Percentiles rank a stretch among this genome's conserved stretches.
These are phyloP conservation scores for Lactarius psammicola DNA, from an alignment of 768 basidiomycete genomes.

Conservation along the genomic window DNA sequence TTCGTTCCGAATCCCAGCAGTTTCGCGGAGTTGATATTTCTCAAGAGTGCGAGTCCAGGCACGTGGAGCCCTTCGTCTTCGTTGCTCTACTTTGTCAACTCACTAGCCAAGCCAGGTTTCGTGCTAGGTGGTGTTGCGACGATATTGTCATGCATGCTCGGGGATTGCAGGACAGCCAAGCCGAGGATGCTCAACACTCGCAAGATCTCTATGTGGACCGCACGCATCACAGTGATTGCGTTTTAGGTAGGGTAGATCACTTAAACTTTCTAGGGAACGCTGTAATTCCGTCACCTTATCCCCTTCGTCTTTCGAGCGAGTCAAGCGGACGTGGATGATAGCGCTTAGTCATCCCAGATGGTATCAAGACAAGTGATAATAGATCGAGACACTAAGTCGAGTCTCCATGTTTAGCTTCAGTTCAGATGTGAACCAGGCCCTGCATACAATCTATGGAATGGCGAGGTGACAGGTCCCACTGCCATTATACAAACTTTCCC, in stretches of 20 bases:
- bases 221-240: background rate
- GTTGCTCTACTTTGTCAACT: background rate
- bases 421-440: background rate
- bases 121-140: background rate
- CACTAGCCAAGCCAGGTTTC: background rate
- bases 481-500: conserved; percentile 60
- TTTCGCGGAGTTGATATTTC: conserved; percentile 26
- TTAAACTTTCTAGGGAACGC: background rate
- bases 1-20: conserved; percentile 18
- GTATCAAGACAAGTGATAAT: background rate
- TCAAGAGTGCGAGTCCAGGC: conserved; percentile 4
- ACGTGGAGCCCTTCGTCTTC: background rate
- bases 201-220: background rate
- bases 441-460: background rate
- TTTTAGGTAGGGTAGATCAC: background rate
- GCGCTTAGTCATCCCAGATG: background rate
- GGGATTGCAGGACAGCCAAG: background rate
- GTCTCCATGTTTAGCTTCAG: background rate
- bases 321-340: background rate
- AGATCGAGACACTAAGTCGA: no score
- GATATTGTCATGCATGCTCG: background rate
- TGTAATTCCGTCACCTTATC: no score
- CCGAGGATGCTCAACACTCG: background rate
- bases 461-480: background rate
- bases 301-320: background rate